Base-by-base conservation (phyloP, 306 rosid genomes). In the Dalbergia cultrata region DNA sequence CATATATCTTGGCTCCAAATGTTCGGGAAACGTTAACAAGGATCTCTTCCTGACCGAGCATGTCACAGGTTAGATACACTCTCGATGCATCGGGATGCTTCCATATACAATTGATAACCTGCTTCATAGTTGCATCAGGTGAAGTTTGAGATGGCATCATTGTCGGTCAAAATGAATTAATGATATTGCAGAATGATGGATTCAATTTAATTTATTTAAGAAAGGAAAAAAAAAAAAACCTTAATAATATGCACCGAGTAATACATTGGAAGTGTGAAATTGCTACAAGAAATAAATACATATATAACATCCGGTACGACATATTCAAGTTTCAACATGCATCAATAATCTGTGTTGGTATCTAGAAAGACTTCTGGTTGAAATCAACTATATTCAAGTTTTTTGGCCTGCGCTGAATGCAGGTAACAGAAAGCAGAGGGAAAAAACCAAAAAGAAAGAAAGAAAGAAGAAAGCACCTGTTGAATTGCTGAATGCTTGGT, bases 41-140 rank as follows among this genome's bases (percentile, higher is more conserved):
- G 85, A 94, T 90, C 26, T 90, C 88, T 81, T 94, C 97, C 83
- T 92, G 98, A 18, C 95, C 95, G 9, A 92, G 97, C 19, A 87
- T 75, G 85, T 92, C 90, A 41, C 95, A 94, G 62, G 82, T 66
- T 52, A 94, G 86, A 83, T 90, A 88, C 12, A 94, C 95, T 16
- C 61, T 75, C 0, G 78, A 72, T 22, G 95, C 89, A 58, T 89
- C 88, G 22, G 93, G 97, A 85, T 92, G 95, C 85, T 89, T 86
- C 97, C 98, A 92, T 77, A 94, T 90, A 84, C 97, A 92, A 72
- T 87, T 90, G 53, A 89, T 81, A 78, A 94, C 90, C 98, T 94
- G 89, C 16, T 68, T 67, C 22, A 60, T n/a, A 70, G 57, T 67
- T 76, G 33, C 72, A 13, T 17, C 68, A 70, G 39, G 63, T 43